Percentiles rank a stretch among this genome's conserved stretches.
These are phyloP conservation scores for Agarophyton chilense DNA, from an alignment of 23 red algal species.

Conservation along the genomic window DNA sequence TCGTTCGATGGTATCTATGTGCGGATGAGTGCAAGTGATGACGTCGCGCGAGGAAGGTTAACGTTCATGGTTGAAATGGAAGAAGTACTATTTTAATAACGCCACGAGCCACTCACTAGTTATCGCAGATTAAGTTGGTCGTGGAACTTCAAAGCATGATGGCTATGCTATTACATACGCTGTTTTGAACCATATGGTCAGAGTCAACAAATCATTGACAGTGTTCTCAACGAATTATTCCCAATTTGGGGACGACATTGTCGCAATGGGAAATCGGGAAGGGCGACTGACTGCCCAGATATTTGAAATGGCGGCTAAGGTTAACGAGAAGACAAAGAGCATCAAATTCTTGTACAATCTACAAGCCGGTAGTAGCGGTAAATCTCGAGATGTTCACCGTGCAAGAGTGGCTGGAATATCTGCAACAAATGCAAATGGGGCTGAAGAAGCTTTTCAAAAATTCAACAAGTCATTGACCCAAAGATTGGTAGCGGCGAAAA, in stretches of 20 bases:
- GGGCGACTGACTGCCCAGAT: background rate
- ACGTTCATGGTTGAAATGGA: constrained; percentile 99
- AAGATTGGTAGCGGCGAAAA: background rate
- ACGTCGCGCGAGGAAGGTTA: constrained; percentile 83
- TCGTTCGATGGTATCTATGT: constrained; percentile 89
- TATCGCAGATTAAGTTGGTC: constrained; percentile 90
- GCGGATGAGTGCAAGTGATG: constrained; percentile 85
- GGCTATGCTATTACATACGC: constrained; percentile 90
- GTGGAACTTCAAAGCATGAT: constrained; percentile 96
- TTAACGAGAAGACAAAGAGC: constrained; percentile 77
- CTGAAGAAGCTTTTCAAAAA: constrained; percentile 35
- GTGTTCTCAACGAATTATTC: constrained; percentile 97
- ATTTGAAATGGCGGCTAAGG: constrained; percentile 72
- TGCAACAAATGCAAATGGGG: constrained; percentile 45
- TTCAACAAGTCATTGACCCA: constrained; percentile 46
- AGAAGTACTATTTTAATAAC: constrained; percentile 81
- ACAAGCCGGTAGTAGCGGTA: constrained; percentile 29
- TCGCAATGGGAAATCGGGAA: background rate
- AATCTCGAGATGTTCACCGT: constrained; percentile 84
- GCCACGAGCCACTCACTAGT: constrained; percentile 88
- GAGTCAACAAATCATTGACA: constrained; percentile 69
- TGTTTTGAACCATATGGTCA: constrained; percentile 67
- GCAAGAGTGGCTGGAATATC: constrained; percentile 84
- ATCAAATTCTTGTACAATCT: constrained; percentile 94
- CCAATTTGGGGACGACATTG: constrained; percentile 68